These are phyloP conservation scores for Globisporangium irregulare DNA, from an alignment of 352 stramenopile genomes.

Conservation along the genomic window DNA sequence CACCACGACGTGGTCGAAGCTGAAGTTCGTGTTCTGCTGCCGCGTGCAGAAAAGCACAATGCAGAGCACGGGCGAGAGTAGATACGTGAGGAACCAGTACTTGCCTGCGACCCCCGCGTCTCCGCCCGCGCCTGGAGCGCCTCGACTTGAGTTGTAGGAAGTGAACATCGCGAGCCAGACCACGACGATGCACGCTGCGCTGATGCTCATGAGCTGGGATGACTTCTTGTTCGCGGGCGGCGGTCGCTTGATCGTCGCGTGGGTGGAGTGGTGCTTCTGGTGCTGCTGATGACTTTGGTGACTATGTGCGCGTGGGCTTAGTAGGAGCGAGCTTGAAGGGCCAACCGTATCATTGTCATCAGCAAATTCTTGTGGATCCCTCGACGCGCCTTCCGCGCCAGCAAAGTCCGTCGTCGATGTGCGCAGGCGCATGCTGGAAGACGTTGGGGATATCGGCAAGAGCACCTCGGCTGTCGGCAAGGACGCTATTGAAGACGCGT, in stretches of 20 bases:
- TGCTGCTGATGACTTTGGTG: neutral
- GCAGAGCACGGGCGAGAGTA: constrained; percentile 59
- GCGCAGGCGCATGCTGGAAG: neutral
- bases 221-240: constrained; percentile 14
- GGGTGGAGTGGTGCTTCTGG: neutral
- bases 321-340: constrained; percentile 1
- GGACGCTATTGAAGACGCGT: neutral
- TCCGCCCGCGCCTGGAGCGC: neutral
- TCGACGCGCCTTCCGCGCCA: neutral
- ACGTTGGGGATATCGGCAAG: neutral
- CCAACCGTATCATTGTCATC: neutral
- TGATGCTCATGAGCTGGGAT: constrained; percentile 41
- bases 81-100: constrained; percentile 68
- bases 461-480: neutral
- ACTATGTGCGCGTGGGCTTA: neutral
- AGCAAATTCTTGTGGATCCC: neutral
- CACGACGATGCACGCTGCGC: constrained; percentile 30
- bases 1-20: constrained; percentile 67
- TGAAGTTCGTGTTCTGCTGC: constrained; percentile 32
- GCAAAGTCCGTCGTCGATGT: constrained; percentile 9
- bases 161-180: constrained; percentile 74
- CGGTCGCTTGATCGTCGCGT: constrained; percentile 17
- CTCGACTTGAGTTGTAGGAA: constrained; percentile 51
- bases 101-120: constrained; percentile 21
- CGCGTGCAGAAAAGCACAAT: constrained; percentile 54